Conservation (phyloP, 1,139 yeast species). For the Scheffersomyces illinoinensis region DNA sequence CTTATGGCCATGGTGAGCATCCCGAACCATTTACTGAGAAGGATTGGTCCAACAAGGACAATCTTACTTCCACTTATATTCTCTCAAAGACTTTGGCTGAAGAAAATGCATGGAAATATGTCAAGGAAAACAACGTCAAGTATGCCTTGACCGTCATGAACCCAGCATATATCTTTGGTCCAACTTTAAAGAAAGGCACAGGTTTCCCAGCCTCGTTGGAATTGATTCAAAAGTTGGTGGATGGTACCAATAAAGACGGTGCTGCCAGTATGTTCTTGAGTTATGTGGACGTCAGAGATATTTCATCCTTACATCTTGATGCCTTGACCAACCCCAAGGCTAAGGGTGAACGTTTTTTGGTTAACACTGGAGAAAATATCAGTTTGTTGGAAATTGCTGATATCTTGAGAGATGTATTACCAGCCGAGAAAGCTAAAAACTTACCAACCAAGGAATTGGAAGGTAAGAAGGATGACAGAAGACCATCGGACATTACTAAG, state of each 20-base stretch:
- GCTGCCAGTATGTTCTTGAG: constrained; percentile 4
- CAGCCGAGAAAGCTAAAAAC: background rate
- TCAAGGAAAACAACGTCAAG: constrained; percentile 2
- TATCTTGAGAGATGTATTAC: background rate
- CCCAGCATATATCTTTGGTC: constrained; percentile 20
- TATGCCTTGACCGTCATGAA: constrained; percentile 10
- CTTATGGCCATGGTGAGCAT: background rate
- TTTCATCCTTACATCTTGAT: constrained; percentile 15
- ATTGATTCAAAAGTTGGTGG: constrained; percentile 1
- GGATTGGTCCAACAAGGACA: background rate
- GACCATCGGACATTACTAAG: background rate
- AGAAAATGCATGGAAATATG: constrained; percentile 13
- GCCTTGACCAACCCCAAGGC: constrained; percentile 12
- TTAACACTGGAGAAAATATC: background rate
- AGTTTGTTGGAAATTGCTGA: background rate
- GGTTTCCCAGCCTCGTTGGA: constrained; percentile 3
- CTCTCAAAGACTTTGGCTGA: constrained; percentile 13
- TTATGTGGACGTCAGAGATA: constrained; percentile 20
- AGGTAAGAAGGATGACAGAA: background rate
- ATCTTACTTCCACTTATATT: background rate
- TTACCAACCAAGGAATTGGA: constrained; percentile 3
- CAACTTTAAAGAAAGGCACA: constrained; percentile 5
- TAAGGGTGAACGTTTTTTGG: constrained; percentile 11
- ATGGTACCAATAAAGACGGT: constrained; percentile 4
- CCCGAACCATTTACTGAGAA: background rate